phyloP scores from a whole-genome alignment of 768 basidiomycete species.

The Amanita phalloides region DNA sequence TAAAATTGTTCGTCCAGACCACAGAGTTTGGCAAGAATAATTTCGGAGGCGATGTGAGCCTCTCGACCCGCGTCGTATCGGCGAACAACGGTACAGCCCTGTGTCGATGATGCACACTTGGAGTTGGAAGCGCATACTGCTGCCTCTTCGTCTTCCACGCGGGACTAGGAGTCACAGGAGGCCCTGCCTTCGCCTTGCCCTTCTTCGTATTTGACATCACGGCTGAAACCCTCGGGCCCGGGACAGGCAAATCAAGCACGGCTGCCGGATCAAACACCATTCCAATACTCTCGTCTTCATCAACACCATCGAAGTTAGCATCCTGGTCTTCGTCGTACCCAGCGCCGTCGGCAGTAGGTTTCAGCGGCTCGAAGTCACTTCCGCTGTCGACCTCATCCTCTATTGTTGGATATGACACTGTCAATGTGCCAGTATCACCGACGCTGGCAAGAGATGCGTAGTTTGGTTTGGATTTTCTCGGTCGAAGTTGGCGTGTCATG shows the following conservation, averaged over 20 bases:
- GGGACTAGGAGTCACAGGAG: constrained; percentile 6
- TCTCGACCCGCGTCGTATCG: constrained; percentile 42
- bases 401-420: background rate
- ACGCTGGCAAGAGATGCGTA: background rate
- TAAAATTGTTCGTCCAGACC: constrained; percentile 46
- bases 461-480: constrained; percentile 7
- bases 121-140: constrained; percentile 49
- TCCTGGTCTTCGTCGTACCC: background rate
- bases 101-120: constrained; percentile 65
- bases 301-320: background rate
- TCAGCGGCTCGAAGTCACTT: background rate
- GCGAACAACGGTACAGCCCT: constrained; percentile 52
- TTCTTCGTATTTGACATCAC: background rate
- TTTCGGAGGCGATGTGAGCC: constrained; percentile 38
- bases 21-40: constrained; percentile 35
- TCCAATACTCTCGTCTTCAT: background rate
- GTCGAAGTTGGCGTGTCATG: constrained; percentile 7
- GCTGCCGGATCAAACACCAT: background rate
- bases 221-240: background rate
- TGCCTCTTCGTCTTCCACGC: constrained; percentile 33
- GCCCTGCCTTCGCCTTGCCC: background rate
- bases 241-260: background rate
- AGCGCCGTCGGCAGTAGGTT: background rate
- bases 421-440: background rate
- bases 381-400: background rate